A percentile compares a stretch with the other conserved stretches of the same genome.
These are phyloP conservation scores for Boechera divaricarpa DNA, from an alignment of 345 rosid species.

Conservation along the genomic window DNA sequence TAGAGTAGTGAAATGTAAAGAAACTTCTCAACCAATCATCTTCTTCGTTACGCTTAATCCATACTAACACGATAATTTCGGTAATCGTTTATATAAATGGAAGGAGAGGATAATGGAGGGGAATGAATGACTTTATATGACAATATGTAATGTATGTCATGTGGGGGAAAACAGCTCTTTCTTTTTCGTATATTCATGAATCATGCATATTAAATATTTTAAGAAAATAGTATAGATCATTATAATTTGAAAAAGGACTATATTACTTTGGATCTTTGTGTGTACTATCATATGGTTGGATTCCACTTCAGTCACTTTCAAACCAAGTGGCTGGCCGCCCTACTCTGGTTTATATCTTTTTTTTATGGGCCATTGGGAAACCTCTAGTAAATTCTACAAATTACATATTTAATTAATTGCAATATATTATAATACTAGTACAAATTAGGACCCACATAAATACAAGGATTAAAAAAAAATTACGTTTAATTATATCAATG, in stretches of 20 bases:
- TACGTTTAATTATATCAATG: too few relatives aligned
- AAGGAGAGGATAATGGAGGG: background rate
- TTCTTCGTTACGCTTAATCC: too few relatives aligned
- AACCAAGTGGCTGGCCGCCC: slow-evolving; percentile 42
- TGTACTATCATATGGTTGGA: slow-evolving; percentile 46
- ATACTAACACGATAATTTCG: background rate
- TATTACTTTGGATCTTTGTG: slow-evolving; percentile 28
- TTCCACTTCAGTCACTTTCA: slow-evolving; percentile 68
- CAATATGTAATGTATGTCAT: slow-evolving; percentile 6
- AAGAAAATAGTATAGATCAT: background rate
- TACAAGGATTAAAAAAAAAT: too few relatives aligned
- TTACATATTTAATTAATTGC: background rate
- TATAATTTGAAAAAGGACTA: background rate
- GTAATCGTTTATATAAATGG: background rate
- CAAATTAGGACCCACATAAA: too few relatives aligned
- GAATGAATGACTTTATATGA: background rate
- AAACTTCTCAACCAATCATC: too few relatives aligned
- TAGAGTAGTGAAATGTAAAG: too few relatives aligned
- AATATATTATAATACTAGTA: background rate
- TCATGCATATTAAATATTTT: slow-evolving; percentile 22
- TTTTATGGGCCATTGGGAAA: background rate
- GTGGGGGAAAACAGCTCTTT: slow-evolving; percentile 1
- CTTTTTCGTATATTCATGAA: slow-evolving; percentile 29
- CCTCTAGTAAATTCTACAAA: background rate
- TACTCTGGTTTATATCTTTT: background rate